Conservation (phyloP, 2,329 filamentous ascomycete species). For the Simplicillium sp. region DNA sequence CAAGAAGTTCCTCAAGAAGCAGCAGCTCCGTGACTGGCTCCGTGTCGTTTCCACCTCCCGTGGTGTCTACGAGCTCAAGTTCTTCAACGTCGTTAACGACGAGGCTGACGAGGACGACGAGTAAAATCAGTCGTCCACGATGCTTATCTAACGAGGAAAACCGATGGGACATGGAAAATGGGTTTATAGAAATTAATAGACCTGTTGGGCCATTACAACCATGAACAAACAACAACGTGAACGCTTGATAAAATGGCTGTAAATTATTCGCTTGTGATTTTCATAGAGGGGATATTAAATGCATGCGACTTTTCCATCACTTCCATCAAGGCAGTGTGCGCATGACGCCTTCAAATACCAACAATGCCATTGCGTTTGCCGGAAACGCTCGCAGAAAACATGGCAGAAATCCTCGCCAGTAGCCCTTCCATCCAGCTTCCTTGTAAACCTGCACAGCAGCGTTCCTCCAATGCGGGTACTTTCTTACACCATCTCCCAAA, state of each 20-base stretch:
- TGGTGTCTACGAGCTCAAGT: conserved; percentile 99
- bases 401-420: conserved; percentile 88
- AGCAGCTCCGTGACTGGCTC: conserved; percentile 99
- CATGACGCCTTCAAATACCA: conserved; percentile 92
- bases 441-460: conserved; percentile 68
- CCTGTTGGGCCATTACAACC: conserved; percentile 5
- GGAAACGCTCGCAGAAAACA: conserved; percentile 93
- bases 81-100: conserved; percentile 99
- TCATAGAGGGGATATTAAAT: neutral
- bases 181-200: conserved; percentile 1
- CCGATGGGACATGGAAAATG: too few relatives aligned
- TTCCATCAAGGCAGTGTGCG: conserved; percentile 41
- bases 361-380: conserved; percentile 86
- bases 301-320: neutral
- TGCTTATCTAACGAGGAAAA: neutral
- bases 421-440: conserved; percentile 70
- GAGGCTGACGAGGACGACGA: conserved; percentile 97
- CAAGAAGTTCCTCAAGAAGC: conserved; percentile 99
- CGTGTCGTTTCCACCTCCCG: conserved; percentile 96
- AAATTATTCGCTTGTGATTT: neutral
- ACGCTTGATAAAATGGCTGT: neutral
- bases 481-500: conserved; percentile 55
- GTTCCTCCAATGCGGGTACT: conserved; percentile 68
- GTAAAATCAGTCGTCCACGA: conserved; percentile 45
- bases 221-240: neutral